phyloP scores from a whole-genome alignment of 164 flowering plant genomes.

The grape (Vitis vinifera) region DNA sequence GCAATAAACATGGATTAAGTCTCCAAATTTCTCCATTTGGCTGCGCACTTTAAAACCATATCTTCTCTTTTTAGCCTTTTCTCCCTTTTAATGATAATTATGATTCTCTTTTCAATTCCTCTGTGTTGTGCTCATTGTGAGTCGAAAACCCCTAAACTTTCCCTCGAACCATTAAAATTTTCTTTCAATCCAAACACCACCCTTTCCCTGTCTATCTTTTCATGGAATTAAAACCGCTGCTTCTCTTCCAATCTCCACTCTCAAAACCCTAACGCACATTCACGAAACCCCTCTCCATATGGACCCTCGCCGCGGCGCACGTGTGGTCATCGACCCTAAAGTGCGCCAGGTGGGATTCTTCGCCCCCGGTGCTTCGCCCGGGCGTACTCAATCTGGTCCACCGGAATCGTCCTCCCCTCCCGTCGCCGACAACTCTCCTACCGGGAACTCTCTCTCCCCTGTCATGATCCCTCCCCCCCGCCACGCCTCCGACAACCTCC shows the following conservation, averaged over 20 bases:
- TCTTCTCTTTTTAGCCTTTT: too few species aligned
- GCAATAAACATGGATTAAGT: too few species aligned
- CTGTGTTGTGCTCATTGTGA: too few species aligned
- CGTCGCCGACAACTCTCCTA: conserved; percentile 24
- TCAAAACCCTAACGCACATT: background rate
- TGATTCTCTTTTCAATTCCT: too few species aligned
- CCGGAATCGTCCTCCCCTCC: conserved; percentile 34
- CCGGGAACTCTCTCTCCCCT: conserved; percentile 57
- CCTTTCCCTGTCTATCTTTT: background rate
- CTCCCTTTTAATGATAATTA: too few species aligned
- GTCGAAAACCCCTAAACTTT: too few species aligned
- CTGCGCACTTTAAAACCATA: too few species aligned
- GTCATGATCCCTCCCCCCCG: conserved; percentile 76
- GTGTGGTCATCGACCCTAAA: conserved; percentile 48
- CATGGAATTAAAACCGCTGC: background rate
- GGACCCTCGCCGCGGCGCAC: conserved; percentile 54
- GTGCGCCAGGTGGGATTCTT: conserved; percentile 68
- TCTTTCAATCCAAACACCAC: conserved; percentile 7
- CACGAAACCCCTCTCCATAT: conserved; percentile 11
- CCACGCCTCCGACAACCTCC: conserved; percentile 33
- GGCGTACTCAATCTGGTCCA: conserved; percentile 23
- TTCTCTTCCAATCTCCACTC: background rate
- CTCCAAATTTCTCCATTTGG: too few species aligned
- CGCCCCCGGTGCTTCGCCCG: conserved; percentile 35
- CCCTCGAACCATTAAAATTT: background rate